These are phyloP conservation scores for Penicillium frequentans DNA, from an alignment of 2,329 filamentous ascomycete genomes.

Conservation along the genomic window DNA sequence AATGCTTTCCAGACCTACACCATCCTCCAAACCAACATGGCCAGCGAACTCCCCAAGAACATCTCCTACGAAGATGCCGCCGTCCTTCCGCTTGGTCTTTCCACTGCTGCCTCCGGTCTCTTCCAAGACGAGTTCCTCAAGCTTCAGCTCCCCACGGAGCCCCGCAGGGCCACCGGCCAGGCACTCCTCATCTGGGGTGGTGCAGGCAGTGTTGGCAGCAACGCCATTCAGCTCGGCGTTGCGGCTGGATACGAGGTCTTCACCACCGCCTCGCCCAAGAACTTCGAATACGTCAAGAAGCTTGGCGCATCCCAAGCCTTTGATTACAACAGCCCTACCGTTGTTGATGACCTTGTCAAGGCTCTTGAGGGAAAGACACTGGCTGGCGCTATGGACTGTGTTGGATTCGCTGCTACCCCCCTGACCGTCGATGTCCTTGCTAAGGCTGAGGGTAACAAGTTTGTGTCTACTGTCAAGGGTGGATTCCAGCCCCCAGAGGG, in stretches of 20 bases:
- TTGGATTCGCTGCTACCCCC: background rate
- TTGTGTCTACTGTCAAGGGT: background rate
- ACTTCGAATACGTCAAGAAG: constrained; percentile 17
- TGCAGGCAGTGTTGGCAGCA: constrained; percentile 14
- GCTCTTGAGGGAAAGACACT: background rate
- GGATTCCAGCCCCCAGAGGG: constrained; percentile 2
- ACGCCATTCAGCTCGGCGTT: constrained; percentile 5
- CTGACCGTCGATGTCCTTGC: background rate
- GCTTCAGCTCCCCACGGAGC: constrained; percentile 14
- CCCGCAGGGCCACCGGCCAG: constrained; percentile 16
- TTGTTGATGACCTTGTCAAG: background rate
- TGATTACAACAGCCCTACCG: background rate
- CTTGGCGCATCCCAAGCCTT: constrained; percentile 1
- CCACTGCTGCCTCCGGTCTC: constrained; percentile 30
- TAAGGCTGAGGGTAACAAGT: background rate
- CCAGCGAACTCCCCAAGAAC: constrained; percentile 25
- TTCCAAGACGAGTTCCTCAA: constrained; percentile 28
- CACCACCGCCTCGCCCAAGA: constrained; percentile 11
- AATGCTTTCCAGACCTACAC: constrained; percentile 27
- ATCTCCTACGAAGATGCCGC: constrained; percentile 30
- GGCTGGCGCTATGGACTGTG: constrained; percentile 3
- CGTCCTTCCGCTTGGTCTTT: constrained; percentile 34
- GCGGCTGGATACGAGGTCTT: constrained; percentile 5
- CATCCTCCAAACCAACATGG: constrained; percentile 21
- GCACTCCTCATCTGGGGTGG: constrained; percentile 22